A percentile compares a stretch with the other conserved stretches of the same genome.
These are phyloP conservation scores for Puya raimondii DNA, from an alignment of 176 grass and related monocot species.

Conservation along the genomic window DNA sequence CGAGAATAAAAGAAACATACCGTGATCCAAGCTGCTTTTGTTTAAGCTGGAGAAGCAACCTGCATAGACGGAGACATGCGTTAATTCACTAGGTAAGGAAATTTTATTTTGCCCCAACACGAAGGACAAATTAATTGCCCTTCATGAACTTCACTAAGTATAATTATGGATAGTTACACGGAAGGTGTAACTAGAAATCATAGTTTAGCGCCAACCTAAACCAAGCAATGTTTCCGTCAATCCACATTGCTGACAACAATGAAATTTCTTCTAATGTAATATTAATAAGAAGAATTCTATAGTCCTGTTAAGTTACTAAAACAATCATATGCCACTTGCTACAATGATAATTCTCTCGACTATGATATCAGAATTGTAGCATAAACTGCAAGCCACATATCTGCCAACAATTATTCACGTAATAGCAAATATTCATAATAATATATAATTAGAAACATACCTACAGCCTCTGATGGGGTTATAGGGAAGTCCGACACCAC, in stretches of 20 bases:
- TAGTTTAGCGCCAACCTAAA: not conserved
- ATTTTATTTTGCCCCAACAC: no score
- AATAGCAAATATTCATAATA: not conserved
- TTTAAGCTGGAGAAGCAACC: slow-evolving; percentile 79
- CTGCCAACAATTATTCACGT: not conserved
- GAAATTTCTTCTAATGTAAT: no score
- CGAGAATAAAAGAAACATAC: slow-evolving; percentile 19
- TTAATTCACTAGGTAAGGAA: not conserved
- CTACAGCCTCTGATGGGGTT: slow-evolving; percentile 62
- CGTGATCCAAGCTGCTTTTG: slow-evolving; percentile 61
- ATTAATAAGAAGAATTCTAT: no score
- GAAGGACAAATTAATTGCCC: no score
- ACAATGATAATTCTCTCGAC: not conserved
- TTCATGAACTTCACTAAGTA: no score
- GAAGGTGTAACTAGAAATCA: no score
- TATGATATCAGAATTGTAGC: not conserved
- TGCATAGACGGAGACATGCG: slow-evolving; percentile 20
- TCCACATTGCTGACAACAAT: no score
- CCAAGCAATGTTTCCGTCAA: not conserved
- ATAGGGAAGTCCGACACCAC: slow-evolving; percentile 74
- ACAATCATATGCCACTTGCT: not conserved
- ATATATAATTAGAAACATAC: slow-evolving; percentile 29
- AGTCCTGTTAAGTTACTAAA: no score
- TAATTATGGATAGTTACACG: no score
- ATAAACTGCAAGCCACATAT: not conserved